A percentile compares a stretch with the other conserved stretches of the same genome.
These are phyloP conservation scores for Thelephora ganbajun DNA, from an alignment of 768 basidiomycete genomes.

Conservation along the genomic window DNA sequence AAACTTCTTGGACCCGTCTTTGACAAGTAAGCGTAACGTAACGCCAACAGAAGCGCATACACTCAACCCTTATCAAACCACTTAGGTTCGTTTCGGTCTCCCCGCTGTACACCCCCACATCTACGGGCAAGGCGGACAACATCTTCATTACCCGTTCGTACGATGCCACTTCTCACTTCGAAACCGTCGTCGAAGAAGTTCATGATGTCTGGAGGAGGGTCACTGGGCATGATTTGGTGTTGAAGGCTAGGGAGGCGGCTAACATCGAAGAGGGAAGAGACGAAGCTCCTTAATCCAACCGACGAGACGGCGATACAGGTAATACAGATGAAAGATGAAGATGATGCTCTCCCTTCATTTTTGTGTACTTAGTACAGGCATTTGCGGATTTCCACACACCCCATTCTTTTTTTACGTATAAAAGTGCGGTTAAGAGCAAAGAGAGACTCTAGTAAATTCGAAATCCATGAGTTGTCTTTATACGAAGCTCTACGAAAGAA, in stretches of 20 bases:
- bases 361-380: too few species aligned
- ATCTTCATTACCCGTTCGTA: conserved; percentile 97
- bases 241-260: conserved; percentile 71
- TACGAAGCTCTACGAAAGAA: too few species aligned
- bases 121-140: conserved; percentile 69
- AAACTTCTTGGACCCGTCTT: conserved; percentile 83
- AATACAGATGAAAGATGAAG: too few species aligned
- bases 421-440: too few species aligned
- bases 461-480: too few species aligned
- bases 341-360: too few species aligned
- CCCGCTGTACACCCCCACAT: conserved; percentile 80
- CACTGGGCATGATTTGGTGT: conserved; percentile 58
- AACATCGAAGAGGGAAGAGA: conserved; percentile 35
- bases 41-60: background rate
- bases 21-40: conserved; percentile 83
- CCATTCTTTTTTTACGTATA: background rate
- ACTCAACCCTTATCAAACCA: background rate
- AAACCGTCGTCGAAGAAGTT: conserved; percentile 96
- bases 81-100: conserved; percentile 83
- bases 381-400: background rate
- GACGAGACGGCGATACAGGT: too few species aligned
- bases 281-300: too few species aligned
- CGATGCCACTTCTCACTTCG: conserved; percentile 97
- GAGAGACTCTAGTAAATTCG: too few species aligned
- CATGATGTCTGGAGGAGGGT: conserved; percentile 92